phyloP scores from a whole-genome alignment of 192 early-diverging fungal species.

The Coemansia sp. region DNA sequence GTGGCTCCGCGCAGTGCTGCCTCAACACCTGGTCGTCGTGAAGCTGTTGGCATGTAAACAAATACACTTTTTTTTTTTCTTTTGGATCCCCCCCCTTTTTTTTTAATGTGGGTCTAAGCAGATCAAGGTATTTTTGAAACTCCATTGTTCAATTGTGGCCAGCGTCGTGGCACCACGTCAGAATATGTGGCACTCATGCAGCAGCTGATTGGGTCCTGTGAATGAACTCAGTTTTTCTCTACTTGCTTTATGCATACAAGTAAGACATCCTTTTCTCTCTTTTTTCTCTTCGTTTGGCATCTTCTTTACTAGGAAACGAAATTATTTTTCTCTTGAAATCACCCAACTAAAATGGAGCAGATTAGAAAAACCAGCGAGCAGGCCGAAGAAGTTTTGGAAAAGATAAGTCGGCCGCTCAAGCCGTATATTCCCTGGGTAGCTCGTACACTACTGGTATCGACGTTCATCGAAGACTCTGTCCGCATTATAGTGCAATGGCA shows the following conservation, averaged over 20 bases:
- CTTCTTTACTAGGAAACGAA: no score
- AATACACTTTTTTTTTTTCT: not conserved
- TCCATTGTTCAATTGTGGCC: constrained; percentile 7
- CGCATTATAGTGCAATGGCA: constrained; percentile 88
- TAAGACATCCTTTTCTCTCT: not conserved
- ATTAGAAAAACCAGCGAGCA: constrained; percentile 57
- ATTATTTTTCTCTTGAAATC: not conserved
- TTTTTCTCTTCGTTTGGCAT: no score
- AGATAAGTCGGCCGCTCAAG: constrained; percentile 79
- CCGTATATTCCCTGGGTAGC: constrained; percentile 89
- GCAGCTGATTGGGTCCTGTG: constrained; percentile 2
- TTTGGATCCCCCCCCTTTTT: not conserved
- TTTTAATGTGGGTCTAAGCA: not conserved
- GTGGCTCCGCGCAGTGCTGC: constrained; percentile 51
- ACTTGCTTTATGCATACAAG: not conserved
- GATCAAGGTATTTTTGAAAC: not conserved
- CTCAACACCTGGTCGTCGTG: constrained; percentile 50
- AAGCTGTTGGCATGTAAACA: constrained; percentile 31
- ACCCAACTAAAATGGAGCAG: constrained; percentile 34
- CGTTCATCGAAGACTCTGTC: constrained; percentile 93
- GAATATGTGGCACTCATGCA: not conserved
- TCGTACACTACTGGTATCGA: constrained; percentile 93
- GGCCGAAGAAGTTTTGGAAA: constrained; percentile 79
- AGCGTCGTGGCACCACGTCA: constrained; percentile 8
- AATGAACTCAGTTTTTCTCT: not conserved